Percentiles rank a stretch among this genome's conserved stretches.
These are phyloP conservation scores for Mortierella hygrophila DNA, from an alignment of 192 early-diverging fungal species.

Conservation along the genomic window DNA sequence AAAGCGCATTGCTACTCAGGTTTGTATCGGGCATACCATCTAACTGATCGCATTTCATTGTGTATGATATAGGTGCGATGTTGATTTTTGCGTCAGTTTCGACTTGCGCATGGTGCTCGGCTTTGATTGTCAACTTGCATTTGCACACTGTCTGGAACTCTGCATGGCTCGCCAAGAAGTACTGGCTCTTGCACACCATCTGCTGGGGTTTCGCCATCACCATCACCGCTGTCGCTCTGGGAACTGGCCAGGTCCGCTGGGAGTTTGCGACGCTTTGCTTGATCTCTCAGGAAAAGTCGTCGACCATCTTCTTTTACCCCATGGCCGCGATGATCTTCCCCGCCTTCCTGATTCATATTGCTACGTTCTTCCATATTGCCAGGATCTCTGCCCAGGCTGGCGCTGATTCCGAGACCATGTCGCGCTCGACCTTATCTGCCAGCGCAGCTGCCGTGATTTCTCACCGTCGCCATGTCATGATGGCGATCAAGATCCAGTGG, in stretches of 20 bases:
- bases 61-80: constrained; percentile 49
- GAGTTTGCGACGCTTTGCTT: constrained; percentile 67
- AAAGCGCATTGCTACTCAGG: too few species aligned
- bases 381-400: constrained; percentile 47
- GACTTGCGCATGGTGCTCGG: constrained; percentile 60
- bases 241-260: constrained; percentile 54
- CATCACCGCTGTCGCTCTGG: constrained; percentile 56
- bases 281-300: constrained; percentile 54
- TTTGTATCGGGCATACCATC: not conserved
- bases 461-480: constrained; percentile 61
- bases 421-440: constrained; percentile 37
- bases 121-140: constrained; percentile 62
- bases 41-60: too few species aligned
- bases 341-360: constrained; percentile 61
- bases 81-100: constrained; percentile 61
- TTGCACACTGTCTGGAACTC: constrained; percentile 70
- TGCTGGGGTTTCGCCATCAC: constrained; percentile 64
- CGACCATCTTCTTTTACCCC: constrained; percentile 65
- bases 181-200: constrained; percentile 53
- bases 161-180: constrained; percentile 59
- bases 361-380: constrained; percentile 66
- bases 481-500: constrained; percentile 67
- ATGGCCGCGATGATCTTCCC: constrained; percentile 64
- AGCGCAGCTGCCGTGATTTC: constrained; percentile 38
- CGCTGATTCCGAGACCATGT: constrained; percentile 49